Evolutionary conservation across 169 alveolate genomes (phyloP), one percentile per base, ranked within the genome.

Genomic region (Eimeria brunetti): DNA sequence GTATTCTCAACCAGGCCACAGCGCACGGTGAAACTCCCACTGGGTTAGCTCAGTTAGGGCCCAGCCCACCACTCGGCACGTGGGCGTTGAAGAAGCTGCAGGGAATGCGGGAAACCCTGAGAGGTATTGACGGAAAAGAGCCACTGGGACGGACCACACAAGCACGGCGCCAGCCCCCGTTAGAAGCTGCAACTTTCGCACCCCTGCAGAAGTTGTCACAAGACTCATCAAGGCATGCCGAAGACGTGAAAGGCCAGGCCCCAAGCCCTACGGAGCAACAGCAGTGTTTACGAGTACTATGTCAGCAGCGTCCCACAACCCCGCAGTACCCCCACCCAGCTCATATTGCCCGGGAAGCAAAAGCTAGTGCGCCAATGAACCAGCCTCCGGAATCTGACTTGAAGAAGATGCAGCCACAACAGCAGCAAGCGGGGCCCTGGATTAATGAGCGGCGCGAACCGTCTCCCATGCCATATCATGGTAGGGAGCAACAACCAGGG

Each of bases 41-140:
- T 85, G 91, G 78, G 67, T n/a, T 60, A 38, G 46, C 62, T 33
- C 91, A 85, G 22, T 46, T 38, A 69, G 91, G n/a, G 75, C 78
- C 91, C 75, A 56, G 51, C 64, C 56, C 89, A 81, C 89, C 36
- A 30, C 78, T 85, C 41, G 91, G 91, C 78, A 36, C 78, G 22
- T 85, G 91, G 91, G 91, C 78, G 0, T n/a, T 85, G 58, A 46
- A 58, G 51, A 46, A 85, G 78, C 81, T 85, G 44, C 91, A 85
- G 91, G 91, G 91, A 60, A 85, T 85, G 91, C 78, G 91, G 46
- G 91, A 85, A 56, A 85, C 91, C 6, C 58, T 85, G 22, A 85
- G 69, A 60, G 75, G 75, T 24, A 53, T 85, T 36, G 73, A 85
- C 56, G 91, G 67, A 22, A 85, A 85, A 41, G 78, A 58, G 78